Base-by-base conservation (phyloP, 768 basidiomycete genomes). In the Kwoniella dendrophila region DNA sequence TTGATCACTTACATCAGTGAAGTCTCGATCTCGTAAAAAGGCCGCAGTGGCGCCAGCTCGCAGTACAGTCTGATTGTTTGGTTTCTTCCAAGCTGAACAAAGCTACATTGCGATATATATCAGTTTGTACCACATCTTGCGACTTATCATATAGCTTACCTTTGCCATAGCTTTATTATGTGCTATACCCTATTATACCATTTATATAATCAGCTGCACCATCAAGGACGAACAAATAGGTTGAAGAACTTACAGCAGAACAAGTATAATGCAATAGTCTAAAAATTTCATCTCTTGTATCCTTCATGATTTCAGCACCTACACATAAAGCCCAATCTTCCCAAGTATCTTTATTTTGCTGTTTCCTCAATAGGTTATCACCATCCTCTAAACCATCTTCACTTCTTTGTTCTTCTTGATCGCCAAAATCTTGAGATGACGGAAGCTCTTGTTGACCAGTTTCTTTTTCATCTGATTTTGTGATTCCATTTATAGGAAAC, bases 121-220 rank as follows among this genome's bases (percentile, higher is more conserved):
- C 33, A 55, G 18, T 53, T 24, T 53, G n/a, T 34, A 20, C 51
- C 8, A 20, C 43, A 16, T 20, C 18, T 43, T 49, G 29, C 7
- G 29, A 14, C 32, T 11, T 29, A 22, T 16, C 26, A 41, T 40
- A 20, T 3, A 33, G 36, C 72, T 50, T 56, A 90, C 92, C 84
- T 99, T 99, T 0, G 96, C 90, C 26, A 98, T 83, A 69, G 94
- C 94, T 77, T 97, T 96, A 74, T 95, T 97, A 72, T 92, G 84
- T 14, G 91, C 86, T 59, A 97, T 87, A 1, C 93, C 93, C 91
- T 93, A 47, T 27, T 26, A 10, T 10, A 10, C 20, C 16, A 34
- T 29, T 24, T 34, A 34, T 1, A 24, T 10, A 20, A 50, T 41
- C 38, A 44, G 63, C 30, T 20, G 16, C 10, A 10, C 34, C 4